Evolutionary conservation across 768 basidiomycete genomes (phyloP), one percentile per base, ranked within the genome.

Genomic region (Trametes elegans): DNA sequence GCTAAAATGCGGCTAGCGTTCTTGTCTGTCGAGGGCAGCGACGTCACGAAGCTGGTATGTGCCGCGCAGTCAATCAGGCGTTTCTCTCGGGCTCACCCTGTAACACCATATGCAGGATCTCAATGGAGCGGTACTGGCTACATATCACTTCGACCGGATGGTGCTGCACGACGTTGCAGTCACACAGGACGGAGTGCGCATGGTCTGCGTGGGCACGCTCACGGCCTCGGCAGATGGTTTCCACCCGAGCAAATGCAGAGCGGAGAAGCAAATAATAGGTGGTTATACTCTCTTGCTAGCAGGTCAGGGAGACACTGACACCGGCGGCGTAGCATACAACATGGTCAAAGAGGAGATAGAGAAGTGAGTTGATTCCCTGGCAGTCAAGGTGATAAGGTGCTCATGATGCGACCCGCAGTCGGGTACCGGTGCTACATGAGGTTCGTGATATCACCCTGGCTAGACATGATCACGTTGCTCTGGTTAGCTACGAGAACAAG

Each of bases 181-280:
- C 3, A 87, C 85, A 0, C 82, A 83, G 2, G 87, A 89, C 63
- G 74, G 76, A n/a, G 66, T 72, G 35, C 79, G 86, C 9, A 73
- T 90, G 48, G 71, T 90, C 23, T 84, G 81, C 23, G 85, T 89
- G 27, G 88, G 84, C 1, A 85, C 84, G 6, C 68, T 90, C 29
- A 70, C 84, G n/a, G 71, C 77, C 49, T 88, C 87, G 5, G 78
- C 79, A 1, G 76, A 75, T 44, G 84, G 85, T 9, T 68, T 87
- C 23, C 79, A 82, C 35, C 88, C 88, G 7, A 86, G 81, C 66
- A 88, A 81, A 70, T 87, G 85, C 18, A 73, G 82, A 46, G 74
- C 76, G 19, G 88, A 90, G 68, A 90, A 89, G 60, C 81, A 85
- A n/a, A 77, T 90, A 19, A 76, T 87, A 54, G 85, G 88, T 87